Evolutionary conservation across 2,329 filamentous ascomycete species (phyloP).

Genomic region (Fusarium sp.): DNA sequence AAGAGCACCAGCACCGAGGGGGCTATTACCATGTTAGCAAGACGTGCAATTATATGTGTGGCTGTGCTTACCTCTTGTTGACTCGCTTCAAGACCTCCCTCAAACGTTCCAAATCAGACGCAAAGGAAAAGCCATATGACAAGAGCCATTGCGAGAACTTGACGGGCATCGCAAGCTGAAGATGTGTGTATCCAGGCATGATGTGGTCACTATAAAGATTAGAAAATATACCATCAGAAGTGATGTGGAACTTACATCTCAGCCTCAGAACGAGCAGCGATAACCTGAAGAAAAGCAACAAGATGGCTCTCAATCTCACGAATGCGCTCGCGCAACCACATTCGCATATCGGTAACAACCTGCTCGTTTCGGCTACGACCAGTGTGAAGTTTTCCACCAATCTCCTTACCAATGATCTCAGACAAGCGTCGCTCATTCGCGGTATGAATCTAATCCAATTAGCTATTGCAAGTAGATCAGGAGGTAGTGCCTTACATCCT

Average conservation of each 20-base stretch:
- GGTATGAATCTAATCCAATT: slow-evolving; percentile 63
- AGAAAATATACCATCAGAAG: background rate
- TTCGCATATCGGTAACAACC: slow-evolving; percentile 87
- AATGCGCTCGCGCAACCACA: slow-evolving; percentile 86
- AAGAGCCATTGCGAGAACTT: slow-evolving; percentile 43
- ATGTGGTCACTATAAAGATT: slow-evolving; percentile 33
- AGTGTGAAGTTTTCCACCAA: slow-evolving; percentile 90
- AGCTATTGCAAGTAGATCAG: slow-evolving; percentile 8
- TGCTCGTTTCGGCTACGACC: slow-evolving; percentile 91
- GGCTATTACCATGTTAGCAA: background rate
- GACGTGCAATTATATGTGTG: rapidly evolving
- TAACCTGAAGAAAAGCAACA: slow-evolving; percentile 75
- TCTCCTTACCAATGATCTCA: slow-evolving; percentile 87
- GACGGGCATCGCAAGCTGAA: slow-evolving; percentile 43
- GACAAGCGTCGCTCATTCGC: slow-evolving; percentile 79
- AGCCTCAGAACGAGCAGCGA: slow-evolving; percentile 69
- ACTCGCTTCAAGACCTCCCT: slow-evolving; percentile 41
- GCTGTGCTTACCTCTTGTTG: slow-evolving; percentile 28
- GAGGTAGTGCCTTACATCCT: slow-evolving; percentile 58
- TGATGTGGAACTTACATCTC: slow-evolving; percentile 46
- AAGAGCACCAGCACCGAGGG: slow-evolving; percentile 44
- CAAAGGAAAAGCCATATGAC: slow-evolving; percentile 41
- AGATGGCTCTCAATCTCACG: slow-evolving; percentile 76
- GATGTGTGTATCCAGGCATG: slow-evolving; percentile 48
- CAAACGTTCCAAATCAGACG: slow-evolving; percentile 45